These are phyloP conservation scores for Microbotryomycetes sp. DNA, from an alignment of 1,284 basidiomycete genomes.

Conservation along the genomic window DNA sequence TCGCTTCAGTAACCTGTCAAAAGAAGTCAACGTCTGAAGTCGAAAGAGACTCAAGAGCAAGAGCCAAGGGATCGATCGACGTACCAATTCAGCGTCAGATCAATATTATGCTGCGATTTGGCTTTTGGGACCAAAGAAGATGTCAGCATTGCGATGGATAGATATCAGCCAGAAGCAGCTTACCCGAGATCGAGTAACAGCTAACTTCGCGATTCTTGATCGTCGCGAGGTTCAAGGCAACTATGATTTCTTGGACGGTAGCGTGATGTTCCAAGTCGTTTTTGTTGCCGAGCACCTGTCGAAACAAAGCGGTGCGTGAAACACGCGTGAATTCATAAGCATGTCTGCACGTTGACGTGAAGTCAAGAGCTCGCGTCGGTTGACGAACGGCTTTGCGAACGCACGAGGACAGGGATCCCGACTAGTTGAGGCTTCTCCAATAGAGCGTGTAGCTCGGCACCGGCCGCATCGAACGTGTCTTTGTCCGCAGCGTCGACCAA, in stretches of 20 bases:
- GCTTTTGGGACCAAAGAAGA: constrained; percentile 48
- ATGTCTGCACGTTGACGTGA: constrained; percentile 31
- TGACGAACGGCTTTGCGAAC: background rate
- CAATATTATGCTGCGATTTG: constrained; percentile 84
- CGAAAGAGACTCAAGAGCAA: background rate
- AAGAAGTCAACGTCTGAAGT: background rate
- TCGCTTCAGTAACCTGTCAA: constrained; percentile 14
- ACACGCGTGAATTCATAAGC: background rate
- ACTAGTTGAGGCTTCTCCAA: constrained; percentile 64
- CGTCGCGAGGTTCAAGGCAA: constrained; percentile 57
- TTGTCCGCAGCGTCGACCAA: constrained; percentile 80
- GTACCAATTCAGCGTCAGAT: constrained; percentile 50
- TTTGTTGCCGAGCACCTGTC: constrained; percentile 74
- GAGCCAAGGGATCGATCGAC: no score
- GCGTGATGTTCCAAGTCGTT: constrained; percentile 79
- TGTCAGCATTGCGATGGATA: constrained; percentile 6
- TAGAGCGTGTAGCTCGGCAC: constrained; percentile 78
- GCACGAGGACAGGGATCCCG: constrained; percentile 78
- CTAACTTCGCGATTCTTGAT: constrained; percentile 25
- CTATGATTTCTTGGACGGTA: constrained; percentile 77
- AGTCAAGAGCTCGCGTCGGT: constrained; percentile 43
- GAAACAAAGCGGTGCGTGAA: constrained; percentile 38
- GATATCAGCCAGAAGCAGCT: background rate
- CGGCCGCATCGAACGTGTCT: constrained; percentile 75
- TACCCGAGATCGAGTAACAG: constrained; percentile 27